Percentiles rank a stretch among this genome's conserved stretches.
Evolutionary conservation across 345 rosid genomes (phyloP).

Genomic region (Sisymbrium altissimum): DNA sequence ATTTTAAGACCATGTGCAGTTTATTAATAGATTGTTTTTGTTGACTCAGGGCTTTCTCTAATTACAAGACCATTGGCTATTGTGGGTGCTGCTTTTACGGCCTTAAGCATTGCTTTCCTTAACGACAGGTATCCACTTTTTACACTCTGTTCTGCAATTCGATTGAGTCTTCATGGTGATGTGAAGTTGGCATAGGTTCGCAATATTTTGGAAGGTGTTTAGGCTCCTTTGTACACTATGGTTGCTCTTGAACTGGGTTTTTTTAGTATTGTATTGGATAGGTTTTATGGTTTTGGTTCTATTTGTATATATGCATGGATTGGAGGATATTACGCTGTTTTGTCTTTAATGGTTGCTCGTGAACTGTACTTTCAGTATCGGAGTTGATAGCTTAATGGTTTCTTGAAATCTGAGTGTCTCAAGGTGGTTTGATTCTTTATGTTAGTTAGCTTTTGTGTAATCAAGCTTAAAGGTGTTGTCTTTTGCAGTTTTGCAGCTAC

Average conservation of each 20-base stretch:
- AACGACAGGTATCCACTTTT: conserved; percentile 27
- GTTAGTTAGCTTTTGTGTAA: not conserved
- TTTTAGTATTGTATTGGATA: not conserved
- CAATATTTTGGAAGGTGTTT: not conserved
- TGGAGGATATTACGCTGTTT: not conserved
- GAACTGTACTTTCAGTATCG: not conserved
- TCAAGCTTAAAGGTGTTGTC: not conserved
- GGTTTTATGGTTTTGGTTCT: not conserved
- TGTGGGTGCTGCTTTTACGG: conserved; percentile 34
- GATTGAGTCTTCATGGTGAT: conserved; percentile 8
- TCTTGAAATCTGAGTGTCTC: not conserved
- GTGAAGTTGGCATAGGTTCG: not conserved
- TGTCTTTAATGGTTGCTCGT: not conserved
- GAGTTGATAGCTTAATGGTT: not conserved
- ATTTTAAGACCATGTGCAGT: not conserved
- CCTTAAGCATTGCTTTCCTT: conserved; percentile 34
- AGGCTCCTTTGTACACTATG: not conserved
- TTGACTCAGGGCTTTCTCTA: conserved; percentile 25
- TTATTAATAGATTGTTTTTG: not conserved
- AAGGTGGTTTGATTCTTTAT: not conserved
- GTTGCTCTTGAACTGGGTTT: not conserved
- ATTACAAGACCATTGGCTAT: conserved; percentile 36
- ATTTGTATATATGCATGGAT: not conserved
- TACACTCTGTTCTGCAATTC: not conserved
- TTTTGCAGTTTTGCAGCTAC: conserved; percentile 85